These are phyloP conservation scores for Phaeotremella skinneri DNA, from an alignment of 768 basidiomycete genomes.

Conservation along the genomic window DNA sequence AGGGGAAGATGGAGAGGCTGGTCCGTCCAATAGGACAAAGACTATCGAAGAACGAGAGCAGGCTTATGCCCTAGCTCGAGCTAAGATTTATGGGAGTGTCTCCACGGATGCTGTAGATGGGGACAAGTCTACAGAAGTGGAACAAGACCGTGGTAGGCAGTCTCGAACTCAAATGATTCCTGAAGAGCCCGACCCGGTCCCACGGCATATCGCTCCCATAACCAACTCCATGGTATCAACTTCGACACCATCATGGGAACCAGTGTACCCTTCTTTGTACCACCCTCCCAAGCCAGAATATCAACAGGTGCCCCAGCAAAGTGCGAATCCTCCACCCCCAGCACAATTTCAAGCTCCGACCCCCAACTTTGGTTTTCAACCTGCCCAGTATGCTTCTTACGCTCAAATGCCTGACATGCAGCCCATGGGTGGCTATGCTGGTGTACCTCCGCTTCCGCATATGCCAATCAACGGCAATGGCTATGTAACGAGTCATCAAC, in stretches of 20 bases:
- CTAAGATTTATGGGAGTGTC: constrained; percentile 35
- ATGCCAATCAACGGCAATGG: background rate
- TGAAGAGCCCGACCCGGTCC: constrained; percentile 39
- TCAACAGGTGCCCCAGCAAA: constrained; percentile 9
- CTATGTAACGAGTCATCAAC: background rate
- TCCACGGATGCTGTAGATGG: background rate
- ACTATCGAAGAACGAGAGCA: constrained; percentile 43
- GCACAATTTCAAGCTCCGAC: background rate
- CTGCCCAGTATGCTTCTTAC: constrained; percentile 3
- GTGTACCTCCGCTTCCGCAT: background rate
- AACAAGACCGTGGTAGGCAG: background rate
- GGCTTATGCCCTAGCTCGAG: constrained; percentile 34
- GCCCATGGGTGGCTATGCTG: background rate
- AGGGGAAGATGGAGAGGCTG: constrained; percentile 18
- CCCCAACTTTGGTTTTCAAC: background rate
- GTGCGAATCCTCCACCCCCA: constrained; percentile 1
- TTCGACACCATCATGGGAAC: constrained; percentile 15
- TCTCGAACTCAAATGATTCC: background rate
- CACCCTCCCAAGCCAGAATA: constrained; percentile 23
- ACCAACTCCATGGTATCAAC: constrained; percentile 1
- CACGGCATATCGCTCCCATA: constrained; percentile 22
- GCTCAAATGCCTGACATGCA: background rate
- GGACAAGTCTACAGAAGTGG: background rate
- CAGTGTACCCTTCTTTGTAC: constrained; percentile 35
- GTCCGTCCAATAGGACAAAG: constrained; percentile 21